Evolutionary conservation across 148 eudicot species (phyloP).

Genomic region (Diospyros kaki): DNA sequence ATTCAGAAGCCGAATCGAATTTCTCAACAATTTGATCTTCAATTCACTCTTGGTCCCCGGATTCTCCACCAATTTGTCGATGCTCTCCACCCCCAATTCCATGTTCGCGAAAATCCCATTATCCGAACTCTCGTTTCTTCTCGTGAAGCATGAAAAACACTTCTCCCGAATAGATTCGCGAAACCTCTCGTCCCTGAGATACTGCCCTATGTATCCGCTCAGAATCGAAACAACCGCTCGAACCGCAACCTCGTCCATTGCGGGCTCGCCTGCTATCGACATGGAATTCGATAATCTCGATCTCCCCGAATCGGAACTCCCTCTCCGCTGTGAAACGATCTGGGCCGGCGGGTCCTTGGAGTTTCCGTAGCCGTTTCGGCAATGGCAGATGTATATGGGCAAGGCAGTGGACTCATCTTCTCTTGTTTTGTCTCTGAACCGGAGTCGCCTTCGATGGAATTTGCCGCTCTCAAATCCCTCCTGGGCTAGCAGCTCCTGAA

Average conservation of each 20-base stretch:
- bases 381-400: constrained; percentile 49
- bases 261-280: constrained; percentile 18
- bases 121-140: constrained; percentile 15
- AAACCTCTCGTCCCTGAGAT: constrained; percentile 27
- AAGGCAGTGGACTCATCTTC: constrained; percentile 26
- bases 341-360: constrained; percentile 5
- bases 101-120: constrained; percentile 23
- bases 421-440: constrained; percentile 17
- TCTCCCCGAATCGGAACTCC: constrained; percentile 20
- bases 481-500: constrained; percentile 30
- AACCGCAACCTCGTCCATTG: constrained; percentile 34
- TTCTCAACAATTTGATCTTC: constrained; percentile 20
- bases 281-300: background rate
- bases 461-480: constrained; percentile 26
- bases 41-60: constrained; percentile 18
- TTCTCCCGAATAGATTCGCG: constrained; percentile 18
- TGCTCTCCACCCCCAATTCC: constrained; percentile 35
- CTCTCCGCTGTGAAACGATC: constrained; percentile 17
- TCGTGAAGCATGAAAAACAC: constrained; percentile 33
- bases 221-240: constrained; percentile 44
- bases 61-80: constrained; percentile 33
- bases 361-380: constrained; percentile 28
- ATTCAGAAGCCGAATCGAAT: constrained; percentile 30
- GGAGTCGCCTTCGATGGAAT: constrained; percentile 16
- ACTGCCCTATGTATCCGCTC: constrained; percentile 34